Evolutionary conservation across 1,284 basidiomycete species (phyloP), one percentile per base, ranked within the genome.

Genomic region (Malassezia equina): DNA sequence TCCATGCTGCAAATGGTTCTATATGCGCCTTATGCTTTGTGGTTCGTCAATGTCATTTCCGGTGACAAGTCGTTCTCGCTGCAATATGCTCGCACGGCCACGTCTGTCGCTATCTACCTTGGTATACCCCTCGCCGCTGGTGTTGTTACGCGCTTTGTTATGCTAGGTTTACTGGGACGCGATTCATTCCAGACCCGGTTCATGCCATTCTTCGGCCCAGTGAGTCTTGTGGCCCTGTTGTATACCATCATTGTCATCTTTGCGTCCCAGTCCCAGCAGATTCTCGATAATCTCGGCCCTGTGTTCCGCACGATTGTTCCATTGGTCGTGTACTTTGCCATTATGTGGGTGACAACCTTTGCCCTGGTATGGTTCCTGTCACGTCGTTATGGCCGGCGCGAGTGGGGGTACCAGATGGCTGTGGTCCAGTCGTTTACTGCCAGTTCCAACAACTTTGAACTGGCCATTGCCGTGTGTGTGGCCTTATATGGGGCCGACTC

Each of bases 381-480:
- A 1, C 45, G 57, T 21, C 51, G 67, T 5, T 66, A 66, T 44
- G 67, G 65, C 11, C 57, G 61, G 50, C 46, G 36, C 15, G 55
- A 63, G 17, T 75, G 70, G 68, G 69, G 64, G 4, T 75, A 75
- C 52, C 67, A 75, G 56, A 69, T 69, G 65, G 69, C 73, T 4
- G 70, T 71, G 39, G 67, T 71, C 0, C 70, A 82, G 81, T 58
- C 69, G 12, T 79, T 79, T 60, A 80, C 79, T 0, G 77, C 77
- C 2, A 78, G 74, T 0, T 77, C 76, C 7, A 80, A 79, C 70
- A 80, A 80, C 61, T 79, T 76, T 55, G 77, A 75, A 31, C 50
- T 90, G 0, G 86, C 88, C 0, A 90, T 90, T 52, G 88, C 88
- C 0, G 84, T 90, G 2, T 81, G 83, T 2, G 84, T 90, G 31